Evolutionary conservation across 345 rosid genomes (phyloP), one percentile per base, ranked within the genome.

Genomic region (Brassica incana): DNA sequence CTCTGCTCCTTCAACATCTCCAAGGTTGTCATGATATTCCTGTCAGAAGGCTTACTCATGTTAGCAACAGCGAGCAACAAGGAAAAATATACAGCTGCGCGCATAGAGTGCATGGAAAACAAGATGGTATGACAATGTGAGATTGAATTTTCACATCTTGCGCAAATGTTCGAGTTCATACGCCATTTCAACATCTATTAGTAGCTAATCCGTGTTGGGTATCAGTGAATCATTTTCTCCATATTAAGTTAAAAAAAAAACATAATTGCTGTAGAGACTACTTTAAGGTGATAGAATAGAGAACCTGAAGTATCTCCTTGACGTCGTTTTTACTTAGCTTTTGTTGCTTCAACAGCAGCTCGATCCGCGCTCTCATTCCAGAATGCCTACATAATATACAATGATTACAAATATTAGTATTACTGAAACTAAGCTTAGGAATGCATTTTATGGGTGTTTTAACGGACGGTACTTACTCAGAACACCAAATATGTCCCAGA

Each of bases 1-100:
- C 52, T 95, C 98, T 11, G 94, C 82, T 62, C 99, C 99, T 33
- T 95, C 99, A 10, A 95, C 60, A 80, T 93, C 98, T 15, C 99
- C 99, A 35, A 95, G 88, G 86, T 92, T 92, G 81, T 93, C 96
- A 43, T 95, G 97, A 85, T 90, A 92, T 78, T 93, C 99, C 97
- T 95, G 88, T 29, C 8, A 0, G 20, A 40, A 10, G 71, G 15
- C 8, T 29, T 78, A n/a, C 23, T 59, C 43, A 30, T 45, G 16
- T 69, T 30, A 76, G 50, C 36, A 18, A 59, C 1, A 61, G 65
- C 35, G 30, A 32, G 6, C 9, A 43, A 25, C 14, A 67, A 30
- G 14, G 36, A 40, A 12, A 15, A 18, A 15, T 0, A 56, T 6
- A 58, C 40, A 60, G 20, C 2, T 16, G 25, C 25, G 14, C 10